These are phyloP conservation scores for Ilyonectria sp. DNA, from an alignment of 2,329 filamentous ascomycete genomes.

Conservation along the genomic window DNA sequence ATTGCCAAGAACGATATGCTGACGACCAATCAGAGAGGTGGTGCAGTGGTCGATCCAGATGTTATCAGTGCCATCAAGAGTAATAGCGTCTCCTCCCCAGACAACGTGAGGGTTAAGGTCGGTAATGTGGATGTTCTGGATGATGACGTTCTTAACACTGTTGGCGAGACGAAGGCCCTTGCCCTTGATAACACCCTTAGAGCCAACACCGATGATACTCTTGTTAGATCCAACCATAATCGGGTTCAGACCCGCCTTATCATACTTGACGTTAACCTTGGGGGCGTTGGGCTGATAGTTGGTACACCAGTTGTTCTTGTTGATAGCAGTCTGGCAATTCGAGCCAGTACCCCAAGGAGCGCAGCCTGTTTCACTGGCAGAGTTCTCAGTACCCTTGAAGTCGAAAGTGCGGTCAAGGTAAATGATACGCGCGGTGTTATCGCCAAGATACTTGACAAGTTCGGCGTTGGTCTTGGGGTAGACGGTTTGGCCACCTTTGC, in stretches of 20 bases:
- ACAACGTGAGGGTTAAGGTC: slow-evolving; percentile 48
- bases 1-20: slow-evolving; percentile 71
- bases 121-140: no score
- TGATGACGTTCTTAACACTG: no score
- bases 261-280: slow-evolving; percentile 58
- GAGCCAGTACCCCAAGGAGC: slow-evolving; percentile 68
- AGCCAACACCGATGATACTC: slow-evolving; percentile 66
- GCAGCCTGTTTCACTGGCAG: slow-evolving; percentile 66
- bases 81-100: slow-evolving; percentile 72
- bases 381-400: slow-evolving; percentile 69
- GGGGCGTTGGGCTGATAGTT: slow-evolving; percentile 68
- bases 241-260: slow-evolving; percentile 64
- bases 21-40: slow-evolving; percentile 69
- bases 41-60: slow-evolving; percentile 67
- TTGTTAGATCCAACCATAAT: slow-evolving; percentile 70
- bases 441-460: slow-evolving; percentile 70
- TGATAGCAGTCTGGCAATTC: slow-evolving; percentile 70
- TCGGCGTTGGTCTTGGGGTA: slow-evolving; percentile 67
- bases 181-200: no score
- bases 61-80: slow-evolving; percentile 60
- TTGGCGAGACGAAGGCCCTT: no score
- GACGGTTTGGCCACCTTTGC: slow-evolving; percentile 50
- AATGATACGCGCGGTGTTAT: slow-evolving; percentile 67
- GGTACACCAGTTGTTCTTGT: slow-evolving; percentile 70
- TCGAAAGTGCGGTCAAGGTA: slow-evolving; percentile 69